These are phyloP conservation scores for Metarhizium robertsii DNA, from an alignment of 2,329 filamentous ascomycete genomes.

Conservation along the genomic window DNA sequence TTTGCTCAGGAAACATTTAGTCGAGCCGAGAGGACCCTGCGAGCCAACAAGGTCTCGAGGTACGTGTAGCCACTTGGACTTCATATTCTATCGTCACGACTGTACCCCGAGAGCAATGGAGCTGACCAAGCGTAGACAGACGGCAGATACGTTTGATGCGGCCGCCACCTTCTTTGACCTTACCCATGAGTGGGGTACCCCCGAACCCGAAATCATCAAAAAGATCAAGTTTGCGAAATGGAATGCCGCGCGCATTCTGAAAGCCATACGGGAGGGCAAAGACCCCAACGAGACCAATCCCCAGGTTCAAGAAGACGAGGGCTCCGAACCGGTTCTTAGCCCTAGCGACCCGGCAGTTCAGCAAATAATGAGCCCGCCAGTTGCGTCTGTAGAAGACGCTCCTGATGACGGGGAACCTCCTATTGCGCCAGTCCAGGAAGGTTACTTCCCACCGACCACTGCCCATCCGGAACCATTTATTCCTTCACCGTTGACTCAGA, in stretches of 20 bases:
- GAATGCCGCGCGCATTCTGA: conserved; percentile 84
- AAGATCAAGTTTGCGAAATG: conserved; percentile 97
- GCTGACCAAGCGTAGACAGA: conserved; percentile 50
- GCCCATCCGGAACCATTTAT: conserved; percentile 17
- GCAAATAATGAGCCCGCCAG: conserved; percentile 27
- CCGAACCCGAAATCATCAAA: conserved; percentile 65
- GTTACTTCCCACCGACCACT: conserved; percentile 23
- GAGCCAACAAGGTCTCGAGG: conserved; percentile 75
- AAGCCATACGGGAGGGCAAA: conserved; percentile 80
- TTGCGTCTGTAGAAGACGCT: conserved; percentile 43
- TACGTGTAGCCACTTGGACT: conserved; percentile 23
- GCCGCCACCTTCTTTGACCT: conserved; percentile 89
- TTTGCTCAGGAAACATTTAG: conserved; percentile 86
- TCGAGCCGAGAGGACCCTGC: conserved; percentile 72
- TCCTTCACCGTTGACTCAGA: conserved; percentile 26
- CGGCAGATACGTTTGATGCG: conserved; percentile 87
- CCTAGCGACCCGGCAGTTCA: conserved; percentile 57
- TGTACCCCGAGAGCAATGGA: neutral
- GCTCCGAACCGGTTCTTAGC: conserved; percentile 40
- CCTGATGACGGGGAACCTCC: conserved; percentile 33
- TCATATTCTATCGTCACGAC: neutral
- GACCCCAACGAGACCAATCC: conserved; percentile 93
- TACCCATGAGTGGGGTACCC: conserved; percentile 69
- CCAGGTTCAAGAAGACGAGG: conserved; percentile 35
- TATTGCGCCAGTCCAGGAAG: conserved; percentile 14